Evolutionary conservation across 305 asterid genomes (phyloP).

Genomic region (Plantago lanceolata): DNA sequence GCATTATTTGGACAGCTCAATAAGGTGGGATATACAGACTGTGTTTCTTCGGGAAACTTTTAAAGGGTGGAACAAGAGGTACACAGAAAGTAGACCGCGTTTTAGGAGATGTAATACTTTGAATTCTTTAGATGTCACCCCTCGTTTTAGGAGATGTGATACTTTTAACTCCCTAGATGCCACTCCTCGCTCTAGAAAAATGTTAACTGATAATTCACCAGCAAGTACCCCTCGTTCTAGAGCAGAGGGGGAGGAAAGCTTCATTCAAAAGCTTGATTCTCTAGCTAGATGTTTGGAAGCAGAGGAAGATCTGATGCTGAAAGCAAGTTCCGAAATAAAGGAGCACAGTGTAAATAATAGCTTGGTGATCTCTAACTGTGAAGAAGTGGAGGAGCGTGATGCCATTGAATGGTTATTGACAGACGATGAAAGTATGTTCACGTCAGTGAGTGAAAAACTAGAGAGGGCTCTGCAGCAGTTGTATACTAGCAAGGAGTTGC

Average conservation of each 20-base stretch:
- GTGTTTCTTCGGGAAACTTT: constrained; percentile 26
- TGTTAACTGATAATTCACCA: constrained; percentile 9
- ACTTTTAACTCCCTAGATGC: constrained; percentile 18
- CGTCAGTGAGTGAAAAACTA: constrained; percentile 41
- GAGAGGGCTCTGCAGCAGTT: constrained; percentile 46
- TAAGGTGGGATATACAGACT: constrained; percentile 32
- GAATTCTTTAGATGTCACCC: constrained; percentile 22
- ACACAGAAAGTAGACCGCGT: constrained; percentile 6
- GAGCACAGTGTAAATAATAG: constrained; percentile 36
- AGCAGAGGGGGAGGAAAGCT: constrained; percentile 29
- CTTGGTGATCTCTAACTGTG: constrained; percentile 39
- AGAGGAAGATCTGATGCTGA: constrained; percentile 46
- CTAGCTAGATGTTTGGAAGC: constrained; percentile 30
- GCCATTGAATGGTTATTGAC: constrained; percentile 51
- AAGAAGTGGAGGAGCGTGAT: constrained; percentile 46
- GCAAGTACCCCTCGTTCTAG: constrained; percentile 21
- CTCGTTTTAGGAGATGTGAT: constrained; percentile 14
- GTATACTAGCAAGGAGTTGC: constrained; percentile 41
- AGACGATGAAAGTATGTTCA: constrained; percentile 43
- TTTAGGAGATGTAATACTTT: constrained; percentile 11
- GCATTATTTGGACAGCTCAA: constrained; percentile 27
- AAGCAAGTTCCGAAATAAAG: constrained; percentile 37
- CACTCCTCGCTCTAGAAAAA: constrained; percentile 29
- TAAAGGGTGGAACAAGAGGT: constrained; percentile 24
- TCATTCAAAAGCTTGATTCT: constrained; percentile 37